Evolutionary conservation across 176 grass and related monocot species (phyloP).

Genomic region (Paspalum notatum): DNA sequence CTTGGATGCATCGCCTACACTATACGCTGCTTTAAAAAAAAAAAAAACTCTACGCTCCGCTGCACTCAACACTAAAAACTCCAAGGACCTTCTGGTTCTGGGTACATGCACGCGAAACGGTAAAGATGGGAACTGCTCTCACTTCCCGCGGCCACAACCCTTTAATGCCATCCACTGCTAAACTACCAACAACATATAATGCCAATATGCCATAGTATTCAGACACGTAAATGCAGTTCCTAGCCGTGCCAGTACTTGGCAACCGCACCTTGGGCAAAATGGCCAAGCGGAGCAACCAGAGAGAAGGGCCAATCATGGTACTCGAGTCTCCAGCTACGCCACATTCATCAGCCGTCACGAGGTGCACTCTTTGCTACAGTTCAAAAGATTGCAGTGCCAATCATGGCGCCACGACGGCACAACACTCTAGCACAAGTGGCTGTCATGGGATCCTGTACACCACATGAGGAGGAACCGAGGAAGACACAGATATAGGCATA

Average conservation of each 20-base stretch:
- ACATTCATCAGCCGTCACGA: conserved; percentile 15
- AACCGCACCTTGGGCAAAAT: neutral
- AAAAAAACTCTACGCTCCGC: neutral
- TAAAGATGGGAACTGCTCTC: neutral
- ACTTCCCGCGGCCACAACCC: neutral
- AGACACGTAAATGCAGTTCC: conserved; percentile 10
- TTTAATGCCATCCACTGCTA: neutral
- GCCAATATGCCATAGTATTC: neutral
- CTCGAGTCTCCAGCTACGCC: neutral
- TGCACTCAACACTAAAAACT: neutral
- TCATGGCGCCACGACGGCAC: conserved; percentile 22
- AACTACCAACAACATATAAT: neutral
- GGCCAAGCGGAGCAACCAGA: neutral
- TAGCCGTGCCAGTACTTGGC: neutral
- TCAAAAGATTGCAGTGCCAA: conserved; percentile 8
- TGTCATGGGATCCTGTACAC: conserved; percentile 28
- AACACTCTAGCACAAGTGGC: too few species aligned
- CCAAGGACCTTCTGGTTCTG: too few species aligned
- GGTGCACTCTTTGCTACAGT: neutral
- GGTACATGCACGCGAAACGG: neutral
- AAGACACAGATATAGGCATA: neutral
- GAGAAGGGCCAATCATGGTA: neutral
- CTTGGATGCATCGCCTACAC: neutral
- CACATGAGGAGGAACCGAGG: neutral
- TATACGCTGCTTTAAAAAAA: too few species aligned